Evolutionary conservation across 495 filamentous ascomycete genomes (phyloP).

Genomic region (Articulospora tetracladia): DNA sequence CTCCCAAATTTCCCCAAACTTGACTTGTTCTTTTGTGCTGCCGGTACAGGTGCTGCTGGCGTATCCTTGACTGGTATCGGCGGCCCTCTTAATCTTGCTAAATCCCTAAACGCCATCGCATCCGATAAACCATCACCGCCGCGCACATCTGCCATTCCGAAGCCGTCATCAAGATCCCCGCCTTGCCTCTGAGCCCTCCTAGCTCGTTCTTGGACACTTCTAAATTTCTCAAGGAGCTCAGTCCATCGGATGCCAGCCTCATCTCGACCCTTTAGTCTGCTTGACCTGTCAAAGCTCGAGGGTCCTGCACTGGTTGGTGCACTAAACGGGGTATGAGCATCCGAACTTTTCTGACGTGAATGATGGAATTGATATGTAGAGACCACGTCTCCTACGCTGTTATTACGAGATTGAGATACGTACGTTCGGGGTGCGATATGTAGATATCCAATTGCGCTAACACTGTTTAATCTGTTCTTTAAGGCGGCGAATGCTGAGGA

Average conservation of each 20-base stretch:
- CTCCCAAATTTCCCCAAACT: constrained; percentile 68
- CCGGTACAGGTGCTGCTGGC: constrained; percentile 31
- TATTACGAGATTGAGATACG: constrained; percentile 42
- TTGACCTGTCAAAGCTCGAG: constrained; percentile 69
- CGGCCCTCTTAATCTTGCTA: constrained; percentile 26
- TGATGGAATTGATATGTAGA: constrained; percentile 30
- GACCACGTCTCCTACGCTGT: constrained; percentile 36
- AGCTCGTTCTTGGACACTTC: constrained; percentile 78
- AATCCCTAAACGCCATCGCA: constrained; percentile 42
- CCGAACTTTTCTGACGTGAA: constrained; percentile 24
- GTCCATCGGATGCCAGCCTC: constrained; percentile 85
- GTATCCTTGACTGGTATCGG: constrained; percentile 40
- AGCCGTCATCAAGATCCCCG: constrained; percentile 23
- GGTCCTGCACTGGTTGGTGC: constrained; percentile 40
- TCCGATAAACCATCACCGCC: constrained; percentile 31
- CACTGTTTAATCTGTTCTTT: constrained; percentile 95
- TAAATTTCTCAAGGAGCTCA: constrained; percentile 96
- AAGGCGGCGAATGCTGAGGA: constrained; percentile 94
- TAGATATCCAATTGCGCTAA: constrained; percentile 93
- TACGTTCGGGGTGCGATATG: constrained; percentile 82
- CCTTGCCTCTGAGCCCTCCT: constrained; percentile 39
- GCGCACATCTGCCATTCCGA: constrained; percentile 36
- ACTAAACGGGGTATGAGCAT: constrained; percentile 34
- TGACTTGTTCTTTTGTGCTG: constrained; percentile 53
- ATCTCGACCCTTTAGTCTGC: constrained; percentile 77